Conservation (phyloP, 116 monocot species). For the Zostera marina region DNA sequence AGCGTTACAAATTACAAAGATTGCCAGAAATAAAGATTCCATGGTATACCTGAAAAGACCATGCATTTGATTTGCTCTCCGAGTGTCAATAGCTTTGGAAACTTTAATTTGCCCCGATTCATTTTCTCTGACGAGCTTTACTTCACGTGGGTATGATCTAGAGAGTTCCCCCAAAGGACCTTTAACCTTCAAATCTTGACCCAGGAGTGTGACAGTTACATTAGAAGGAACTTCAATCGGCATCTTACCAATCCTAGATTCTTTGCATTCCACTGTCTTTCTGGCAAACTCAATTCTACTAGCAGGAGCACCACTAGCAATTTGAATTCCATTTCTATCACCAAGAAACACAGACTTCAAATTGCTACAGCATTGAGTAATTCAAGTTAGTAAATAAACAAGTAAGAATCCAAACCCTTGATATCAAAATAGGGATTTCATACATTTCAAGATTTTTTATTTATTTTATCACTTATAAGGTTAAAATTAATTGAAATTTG, state of each 20-base stretch:
- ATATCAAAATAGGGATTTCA: neutral
- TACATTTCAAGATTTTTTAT: neutral
- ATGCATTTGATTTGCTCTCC: slow-evolving; percentile 85
- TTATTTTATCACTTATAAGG: too few relatives aligned
- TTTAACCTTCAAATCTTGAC: slow-evolving; percentile 70
- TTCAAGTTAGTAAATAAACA: neutral
- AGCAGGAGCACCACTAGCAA: slow-evolving; percentile 11
- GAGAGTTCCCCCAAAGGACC: slow-evolving; percentile 80
- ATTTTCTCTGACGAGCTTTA: slow-evolving; percentile 32
- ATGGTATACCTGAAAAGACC: slow-evolving; percentile 72
- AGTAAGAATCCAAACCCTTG: neutral
- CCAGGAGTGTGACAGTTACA: slow-evolving; percentile 58
- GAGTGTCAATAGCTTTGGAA: slow-evolving; percentile 67
- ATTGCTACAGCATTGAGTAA: slow-evolving; percentile 10
- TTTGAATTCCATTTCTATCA: slow-evolving; percentile 26
- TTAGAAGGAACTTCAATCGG: slow-evolving; percentile 76
- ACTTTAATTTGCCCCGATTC: slow-evolving; percentile 65
- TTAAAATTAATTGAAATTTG: too few relatives aligned
- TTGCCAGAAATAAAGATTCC: neutral
- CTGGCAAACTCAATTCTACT: slow-evolving; percentile 18
- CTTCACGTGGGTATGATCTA: slow-evolving; percentile 60
- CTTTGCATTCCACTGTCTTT: slow-evolving; percentile 70
- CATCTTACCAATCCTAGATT: slow-evolving; percentile 83
- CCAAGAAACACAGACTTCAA: slow-evolving; percentile 57
- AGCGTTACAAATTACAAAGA: too few relatives aligned